Base-by-base conservation (phyloP, 805 yeast genomes). In the Candida arabinofermentans region DNA sequence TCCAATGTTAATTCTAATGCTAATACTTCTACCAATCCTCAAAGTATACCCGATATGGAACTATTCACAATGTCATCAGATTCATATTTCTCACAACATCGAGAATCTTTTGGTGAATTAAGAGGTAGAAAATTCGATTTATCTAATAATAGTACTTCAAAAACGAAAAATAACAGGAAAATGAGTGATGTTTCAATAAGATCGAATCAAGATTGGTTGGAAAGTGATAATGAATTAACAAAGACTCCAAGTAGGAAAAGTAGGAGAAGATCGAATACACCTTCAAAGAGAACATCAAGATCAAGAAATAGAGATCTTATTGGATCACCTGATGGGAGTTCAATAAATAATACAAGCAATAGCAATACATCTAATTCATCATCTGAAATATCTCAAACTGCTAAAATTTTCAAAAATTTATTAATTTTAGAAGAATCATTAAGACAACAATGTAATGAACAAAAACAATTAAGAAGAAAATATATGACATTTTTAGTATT, bases 341-440 rank as follows among this genome's bases (percentile, higher is more conserved):
- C 12, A 39, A 16, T 37, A 14, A 12, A 6, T 39, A n/a, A 35
- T 12, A 41, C 27, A 17, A 41, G 36, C 14, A 34, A 32, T 22
- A 42, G 41, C 14, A 16, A 35, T 9, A 27, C 27, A 12, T 35
- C 33, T 12, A 37, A 41, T 9, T 31, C 43, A n/a, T 44, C 50
- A 10, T 44, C 51, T 1, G 61, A 57, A 36, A 47, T 55, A 17
- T 51, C 58, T 2, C 55, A 56, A 29, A 55, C 85, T 0, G 85
- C 89, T 2, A 82, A 83, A 67, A 80, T 88, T 13, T 87, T 83
- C 60, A 74, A 95, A 36, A 89, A 91, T 59, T 64, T 93, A 50
- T 67, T 91, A 36, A 83, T 91, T 13, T 62, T 90, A 40, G 99
- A 91, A 61, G 96, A 90, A 57, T 81, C 87, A 41, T 68, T 93